Evolutionary conservation across 140 eudicot genomes (phyloP).

Genomic region (Ambrosia hybrid): DNA sequence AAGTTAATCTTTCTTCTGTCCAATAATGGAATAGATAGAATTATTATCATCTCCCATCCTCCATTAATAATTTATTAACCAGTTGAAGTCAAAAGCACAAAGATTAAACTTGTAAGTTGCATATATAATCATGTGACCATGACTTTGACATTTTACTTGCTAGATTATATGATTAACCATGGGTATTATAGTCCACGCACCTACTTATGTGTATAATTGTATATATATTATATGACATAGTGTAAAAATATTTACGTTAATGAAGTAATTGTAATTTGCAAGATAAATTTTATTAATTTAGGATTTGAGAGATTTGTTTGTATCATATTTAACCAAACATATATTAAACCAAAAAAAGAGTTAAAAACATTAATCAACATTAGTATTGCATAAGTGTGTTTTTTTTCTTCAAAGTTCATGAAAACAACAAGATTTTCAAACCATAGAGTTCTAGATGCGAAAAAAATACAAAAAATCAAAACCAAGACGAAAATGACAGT

Average conservation of each 20-base stretch:
- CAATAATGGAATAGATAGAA: conserved; percentile 31
- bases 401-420: too few species aligned
- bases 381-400: too few species aligned
- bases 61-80: conserved; percentile 30
- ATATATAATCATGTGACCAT: conserved; percentile 32
- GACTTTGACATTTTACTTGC: conserved; percentile 35
- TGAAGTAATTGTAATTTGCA: background rate
- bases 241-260: too few species aligned
- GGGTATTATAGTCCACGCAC: conserved; percentile 22
- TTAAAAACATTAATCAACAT: background rate
- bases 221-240: background rate
- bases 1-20: conserved; percentile 33
- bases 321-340: background rate
- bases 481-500: too few species aligned
- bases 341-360: background rate
- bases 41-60: conserved; percentile 19
- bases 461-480: too few species aligned
- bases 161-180: background rate
- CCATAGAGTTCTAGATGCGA: too few species aligned
- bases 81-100: conserved; percentile 41
- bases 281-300: background rate
- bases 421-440: too few species aligned
- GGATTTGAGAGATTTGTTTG: background rate
- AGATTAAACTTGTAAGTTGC: conserved; percentile 40
- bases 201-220: background rate